Evolutionary conservation across 2,329 filamentous ascomycete genomes (phyloP).

Genomic region (Colletotrichum orchidophilum): DNA sequence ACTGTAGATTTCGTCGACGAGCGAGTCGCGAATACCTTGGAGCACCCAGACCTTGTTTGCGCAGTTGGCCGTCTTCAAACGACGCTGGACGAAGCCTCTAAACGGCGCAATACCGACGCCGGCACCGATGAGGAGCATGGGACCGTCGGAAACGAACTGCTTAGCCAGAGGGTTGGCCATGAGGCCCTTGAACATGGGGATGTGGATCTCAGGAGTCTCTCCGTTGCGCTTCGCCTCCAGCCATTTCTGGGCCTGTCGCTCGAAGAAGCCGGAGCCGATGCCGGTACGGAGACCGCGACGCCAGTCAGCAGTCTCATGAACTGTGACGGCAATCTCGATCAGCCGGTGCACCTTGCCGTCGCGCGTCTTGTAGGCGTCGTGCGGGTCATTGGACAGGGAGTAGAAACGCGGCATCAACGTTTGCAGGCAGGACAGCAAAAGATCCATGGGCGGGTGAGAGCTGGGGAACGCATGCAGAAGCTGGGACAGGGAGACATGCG

Average conservation of each 20-base stretch:
- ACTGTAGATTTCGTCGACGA: slow-evolving; percentile 94
- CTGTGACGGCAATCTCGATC: slow-evolving; percentile 95
- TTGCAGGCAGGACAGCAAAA: slow-evolving; percentile 81
- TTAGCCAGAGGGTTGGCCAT: slow-evolving; percentile 97
- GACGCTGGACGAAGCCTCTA: slow-evolving; percentile 94
- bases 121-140: slow-evolving; percentile 96
- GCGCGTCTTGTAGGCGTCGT: slow-evolving; percentile 74
- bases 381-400: slow-evolving; percentile 95
- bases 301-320: slow-evolving; percentile 90
- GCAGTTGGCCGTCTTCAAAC: slow-evolving; percentile 92
- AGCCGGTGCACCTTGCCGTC: slow-evolving; percentile 79
- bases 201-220: slow-evolving; percentile 70
- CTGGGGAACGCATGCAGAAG: slow-evolving; percentile 93
- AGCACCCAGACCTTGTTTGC: slow-evolving; percentile 98
- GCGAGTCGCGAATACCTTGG: slow-evolving; percentile 91
- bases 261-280: slow-evolving; percentile 92
- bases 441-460: slow-evolving; percentile 85
- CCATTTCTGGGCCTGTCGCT: slow-evolving; percentile 80
- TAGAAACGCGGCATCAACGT: slow-evolving; percentile 98
- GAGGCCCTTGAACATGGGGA: slow-evolving; percentile 98
- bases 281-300: slow-evolving; percentile 77
- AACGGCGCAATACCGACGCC: slow-evolving; percentile 98
- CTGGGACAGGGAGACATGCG: slow-evolving; percentile 85
- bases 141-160: slow-evolving; percentile 91
- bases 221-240: slow-evolving; percentile 73